phyloP scores from a whole-genome alignment of 2,329 filamentous ascomycete species.

The Macroventuria anomochaeta region DNA sequence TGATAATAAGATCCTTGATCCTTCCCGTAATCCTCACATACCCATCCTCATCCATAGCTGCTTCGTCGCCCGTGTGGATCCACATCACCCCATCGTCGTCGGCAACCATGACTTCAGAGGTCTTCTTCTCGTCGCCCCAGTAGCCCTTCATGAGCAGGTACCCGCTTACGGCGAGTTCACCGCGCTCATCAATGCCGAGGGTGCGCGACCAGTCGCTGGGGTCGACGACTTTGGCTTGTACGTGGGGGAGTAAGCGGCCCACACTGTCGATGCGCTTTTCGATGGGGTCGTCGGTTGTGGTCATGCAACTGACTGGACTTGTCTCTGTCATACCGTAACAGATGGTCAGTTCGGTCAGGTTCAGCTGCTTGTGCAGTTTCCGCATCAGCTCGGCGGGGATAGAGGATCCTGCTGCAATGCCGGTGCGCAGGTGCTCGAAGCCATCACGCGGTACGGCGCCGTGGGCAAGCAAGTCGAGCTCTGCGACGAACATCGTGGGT shows the following conservation, averaged over 20 bases:
- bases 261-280: constrained; percentile 77
- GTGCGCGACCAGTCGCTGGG: constrained; percentile 65
- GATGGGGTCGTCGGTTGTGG: constrained; percentile 75
- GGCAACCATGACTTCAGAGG: constrained; percentile 69
- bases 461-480: constrained; percentile 76
- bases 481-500: constrained; percentile 91
- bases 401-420: constrained; percentile 87
- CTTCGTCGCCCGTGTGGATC: constrained; percentile 95
- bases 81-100: constrained; percentile 68
- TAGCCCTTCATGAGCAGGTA: constrained; percentile 94
- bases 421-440: constrained; percentile 76
- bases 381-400: constrained; percentile 84
- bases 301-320: constrained; percentile 77
- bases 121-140: constrained; percentile 75
- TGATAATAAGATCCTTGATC: constrained; percentile 95
- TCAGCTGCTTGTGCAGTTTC: constrained; percentile 73
- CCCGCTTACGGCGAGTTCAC: constrained; percentile 82
- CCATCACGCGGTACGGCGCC: constrained; percentile 54
- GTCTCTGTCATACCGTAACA: constrained; percentile 99
- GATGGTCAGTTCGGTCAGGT: constrained; percentile 83
- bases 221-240: constrained; percentile 77
- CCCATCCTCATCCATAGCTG: constrained; percentile 79
- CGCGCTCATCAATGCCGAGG: constrained; percentile 69
- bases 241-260: constrained; percentile 83
- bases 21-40: constrained; percentile 88